Conservation (phyloP, 495 filamentous ascomycete genomes). For the Tuber borchii region DNA sequence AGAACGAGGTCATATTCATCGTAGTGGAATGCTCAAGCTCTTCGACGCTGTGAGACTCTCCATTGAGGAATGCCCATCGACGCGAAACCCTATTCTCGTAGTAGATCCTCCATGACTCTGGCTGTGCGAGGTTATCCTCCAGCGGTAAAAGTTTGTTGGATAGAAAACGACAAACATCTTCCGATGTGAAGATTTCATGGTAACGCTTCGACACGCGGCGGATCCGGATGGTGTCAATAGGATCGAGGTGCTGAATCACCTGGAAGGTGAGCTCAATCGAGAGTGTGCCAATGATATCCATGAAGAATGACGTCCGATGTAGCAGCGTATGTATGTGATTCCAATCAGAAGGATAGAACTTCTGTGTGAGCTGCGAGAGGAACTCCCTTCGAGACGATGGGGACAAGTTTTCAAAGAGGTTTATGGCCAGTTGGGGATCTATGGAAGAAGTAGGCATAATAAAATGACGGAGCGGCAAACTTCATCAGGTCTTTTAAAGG, state of each 20-base stretch:
- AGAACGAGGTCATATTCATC: background rate
- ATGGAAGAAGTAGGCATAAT: background rate
- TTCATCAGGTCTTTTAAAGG: background rate
- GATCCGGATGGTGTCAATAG: conserved; percentile 15
- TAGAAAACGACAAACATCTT: conserved; percentile 27
- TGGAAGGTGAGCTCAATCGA: conserved; percentile 28
- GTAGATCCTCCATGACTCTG: conserved; percentile 5
- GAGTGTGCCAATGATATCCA: conserved; percentile 26
- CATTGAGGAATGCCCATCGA: conserved; percentile 7
- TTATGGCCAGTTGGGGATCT: background rate
- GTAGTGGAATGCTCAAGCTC: background rate
- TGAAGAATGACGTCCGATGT: conserved; percentile 12
- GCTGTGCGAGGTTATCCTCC: background rate
- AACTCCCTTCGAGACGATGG: conserved; percentile 17
- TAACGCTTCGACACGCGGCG: conserved; percentile 26
- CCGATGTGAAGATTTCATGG: conserved; percentile 22
- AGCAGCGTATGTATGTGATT: conserved; percentile 23
- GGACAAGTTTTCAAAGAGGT: conserved; percentile 13
- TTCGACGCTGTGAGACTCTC: conserved; percentile 13
- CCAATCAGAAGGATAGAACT: conserved; percentile 31
- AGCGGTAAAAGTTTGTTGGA: conserved; percentile 14
- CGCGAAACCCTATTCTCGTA: conserved; percentile 29
- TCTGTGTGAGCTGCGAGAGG: conserved; percentile 19
- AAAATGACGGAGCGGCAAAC: background rate
- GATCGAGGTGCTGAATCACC: conserved; percentile 21